A percentile compares a stretch with the other conserved stretches of the same genome.
Conservation (phyloP, 2,329 filamentous ascomycete genomes). For the Aspergillus tamarii region DNA sequence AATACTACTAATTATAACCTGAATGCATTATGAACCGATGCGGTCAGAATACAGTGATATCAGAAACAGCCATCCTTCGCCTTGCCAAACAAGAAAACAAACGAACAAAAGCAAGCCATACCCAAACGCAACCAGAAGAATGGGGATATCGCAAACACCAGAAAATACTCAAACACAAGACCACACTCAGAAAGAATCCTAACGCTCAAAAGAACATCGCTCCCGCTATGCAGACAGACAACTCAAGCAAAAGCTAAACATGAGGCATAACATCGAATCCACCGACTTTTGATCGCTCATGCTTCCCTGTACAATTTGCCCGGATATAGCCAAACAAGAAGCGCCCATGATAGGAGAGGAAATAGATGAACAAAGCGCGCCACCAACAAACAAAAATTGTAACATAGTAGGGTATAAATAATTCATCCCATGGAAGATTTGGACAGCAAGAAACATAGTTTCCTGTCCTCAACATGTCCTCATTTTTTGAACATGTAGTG, state of each 20-base stretch:
- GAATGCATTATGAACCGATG: neutral
- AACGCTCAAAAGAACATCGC: constrained; percentile 16
- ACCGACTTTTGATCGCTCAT: constrained; percentile 18
- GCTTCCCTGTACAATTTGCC: constrained; percentile 16
- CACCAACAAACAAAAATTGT: constrained; percentile 11
- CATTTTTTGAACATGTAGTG: constrained; percentile 63
- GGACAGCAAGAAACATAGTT: constrained; percentile 17
- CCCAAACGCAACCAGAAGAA: constrained; percentile 7
- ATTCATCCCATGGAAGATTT: constrained; percentile 14
- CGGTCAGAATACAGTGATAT: neutral
- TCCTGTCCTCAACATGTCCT: constrained; percentile 16
- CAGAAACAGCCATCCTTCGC: constrained; percentile 1
- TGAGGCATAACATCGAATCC: constrained; percentile 14
- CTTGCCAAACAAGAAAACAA: constrained; percentile 28
- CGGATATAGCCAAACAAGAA: constrained; percentile 15
- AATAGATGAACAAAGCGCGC: constrained; percentile 12
- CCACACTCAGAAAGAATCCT: constrained; percentile 8
- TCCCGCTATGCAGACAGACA: constrained; percentile 28
- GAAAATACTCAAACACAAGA: constrained; percentile 6
- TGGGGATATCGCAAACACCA: constrained; percentile 14
- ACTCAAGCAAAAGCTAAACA: constrained; percentile 20
- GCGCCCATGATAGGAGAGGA: constrained; percentile 16
- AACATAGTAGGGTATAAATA: constrained; percentile 22
- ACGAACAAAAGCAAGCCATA: constrained; percentile 11
- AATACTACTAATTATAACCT: neutral